A percentile compares a stretch with the other conserved stretches of the same genome.
Evolutionary conservation across 768 basidiomycete species (phyloP).

Genomic region (Mycena pura): DNA sequence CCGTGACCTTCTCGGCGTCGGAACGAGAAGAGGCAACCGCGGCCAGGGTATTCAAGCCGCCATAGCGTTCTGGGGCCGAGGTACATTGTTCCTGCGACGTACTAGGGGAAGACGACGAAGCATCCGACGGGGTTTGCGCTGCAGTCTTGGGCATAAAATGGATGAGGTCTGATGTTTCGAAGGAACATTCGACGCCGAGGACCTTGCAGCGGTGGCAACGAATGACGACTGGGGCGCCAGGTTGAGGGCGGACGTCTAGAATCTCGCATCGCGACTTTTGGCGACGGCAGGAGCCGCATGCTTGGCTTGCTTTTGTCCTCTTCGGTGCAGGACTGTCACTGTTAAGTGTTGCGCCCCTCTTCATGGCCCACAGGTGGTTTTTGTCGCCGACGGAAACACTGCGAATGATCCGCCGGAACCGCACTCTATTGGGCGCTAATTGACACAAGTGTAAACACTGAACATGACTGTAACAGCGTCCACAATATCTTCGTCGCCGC

Average conservation of each 20-base stretch:
- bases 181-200: constrained; percentile 53
- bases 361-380: too few relatives aligned
- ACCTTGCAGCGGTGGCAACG: constrained; percentile 60
- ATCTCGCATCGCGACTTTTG: constrained; percentile 59
- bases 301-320: constrained; percentile 51
- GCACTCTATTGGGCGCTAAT: too few relatives aligned
- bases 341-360: constrained; percentile 15
- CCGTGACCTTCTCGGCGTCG: neutral
- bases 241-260: constrained; percentile 38
- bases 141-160: constrained; percentile 26
- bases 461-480: too few relatives aligned
- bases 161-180: constrained; percentile 43
- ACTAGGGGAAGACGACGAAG: neutral
- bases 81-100: neutral
- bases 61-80: neutral
- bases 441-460: too few relatives aligned
- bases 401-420: constrained; percentile 2
- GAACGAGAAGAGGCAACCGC: constrained; percentile 24
- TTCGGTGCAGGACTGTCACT: constrained; percentile 34
- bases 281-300: constrained; percentile 52
- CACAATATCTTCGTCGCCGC: too few relatives aligned
- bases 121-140: neutral
- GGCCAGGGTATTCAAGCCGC: constrained; percentile 16
- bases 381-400: too few relatives aligned
- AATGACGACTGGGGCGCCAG: constrained; percentile 18